Evolutionary conservation across 176 grass and related monocot species (phyloP).

Genomic region (Avena sativa): DNA sequence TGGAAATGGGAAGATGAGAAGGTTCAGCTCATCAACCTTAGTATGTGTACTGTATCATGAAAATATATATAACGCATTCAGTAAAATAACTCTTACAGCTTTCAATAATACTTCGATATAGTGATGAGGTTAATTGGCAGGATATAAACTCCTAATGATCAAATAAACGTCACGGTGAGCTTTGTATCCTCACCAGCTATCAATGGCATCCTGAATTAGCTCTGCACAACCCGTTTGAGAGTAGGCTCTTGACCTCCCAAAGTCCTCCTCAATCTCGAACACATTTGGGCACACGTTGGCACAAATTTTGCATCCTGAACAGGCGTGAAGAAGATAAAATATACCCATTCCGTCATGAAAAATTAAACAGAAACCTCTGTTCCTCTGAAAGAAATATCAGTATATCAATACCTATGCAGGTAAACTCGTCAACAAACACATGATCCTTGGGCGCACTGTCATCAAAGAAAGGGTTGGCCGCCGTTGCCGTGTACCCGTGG

Average conservation of each 20-base stretch:
- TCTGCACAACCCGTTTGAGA: constrained; percentile 66
- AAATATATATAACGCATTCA: not conserved
- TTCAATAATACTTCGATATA: not conserved
- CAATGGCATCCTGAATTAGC: constrained; percentile 82
- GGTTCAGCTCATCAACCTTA: constrained; percentile 34
- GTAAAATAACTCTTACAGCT: constrained; percentile 19
- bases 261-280: constrained; percentile 90
- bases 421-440: constrained; percentile 92
- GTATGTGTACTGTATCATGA: not conserved
- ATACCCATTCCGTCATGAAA: not conserved
- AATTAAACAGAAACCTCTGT: constrained; percentile 20
- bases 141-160: not conserved
- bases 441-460: constrained; percentile 77
- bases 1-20: constrained; percentile 53
- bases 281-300: constrained; percentile 77
- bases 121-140: not conserved
- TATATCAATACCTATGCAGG: constrained; percentile 75
- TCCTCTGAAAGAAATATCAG: not conserved
- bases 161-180: constrained; percentile 1
- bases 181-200: constrained; percentile 72
- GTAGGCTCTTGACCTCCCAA: constrained; percentile 76
- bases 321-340: constrained; percentile 2
- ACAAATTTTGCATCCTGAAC: constrained; percentile 91
- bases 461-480: constrained; percentile 88
- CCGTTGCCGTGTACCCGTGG: constrained; percentile 75